Evolutionary conservation across 805 yeast species (phyloP).

Genomic region (Priceomyces medius): DNA sequence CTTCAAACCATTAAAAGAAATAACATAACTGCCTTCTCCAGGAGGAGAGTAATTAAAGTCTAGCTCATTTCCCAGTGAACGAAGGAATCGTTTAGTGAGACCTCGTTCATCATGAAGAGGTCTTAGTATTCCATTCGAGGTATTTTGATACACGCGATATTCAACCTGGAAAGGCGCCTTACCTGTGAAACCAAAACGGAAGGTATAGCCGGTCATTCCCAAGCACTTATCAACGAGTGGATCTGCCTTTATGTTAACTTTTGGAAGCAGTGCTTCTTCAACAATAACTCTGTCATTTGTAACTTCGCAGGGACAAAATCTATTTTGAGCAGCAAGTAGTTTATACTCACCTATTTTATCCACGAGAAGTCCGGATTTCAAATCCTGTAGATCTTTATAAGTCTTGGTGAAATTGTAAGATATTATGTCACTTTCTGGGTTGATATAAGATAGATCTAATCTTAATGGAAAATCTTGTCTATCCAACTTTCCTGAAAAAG

Average conservation of each 20-base stretch:
- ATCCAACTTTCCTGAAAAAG: constrained; percentile 16
- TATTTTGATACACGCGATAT: constrained; percentile 55
- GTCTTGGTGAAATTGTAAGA: constrained; percentile 19
- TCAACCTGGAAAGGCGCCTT: constrained; percentile 76
- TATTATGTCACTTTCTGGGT: constrained; percentile 23
- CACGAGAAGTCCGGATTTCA: constrained; percentile 34
- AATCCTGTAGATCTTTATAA: constrained; percentile 24
- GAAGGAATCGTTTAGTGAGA: constrained; percentile 23
- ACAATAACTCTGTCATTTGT: constrained; percentile 17
- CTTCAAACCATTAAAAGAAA: constrained; percentile 61
- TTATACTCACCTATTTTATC: constrained; percentile 66
- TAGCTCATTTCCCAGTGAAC: constrained; percentile 21
- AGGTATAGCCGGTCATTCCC: constrained; percentile 79
- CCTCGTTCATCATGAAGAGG: constrained; percentile 36
- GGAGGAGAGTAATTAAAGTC: constrained; percentile 69
- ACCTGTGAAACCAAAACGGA: constrained; percentile 73
- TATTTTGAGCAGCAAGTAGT: constrained; percentile 54
- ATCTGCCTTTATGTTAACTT: constrained; percentile 43
- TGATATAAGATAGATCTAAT: constrained; percentile 30
- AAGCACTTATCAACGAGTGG: constrained; percentile 84
- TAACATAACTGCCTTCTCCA: constrained; percentile 76
- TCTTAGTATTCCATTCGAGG: constrained; percentile 27
- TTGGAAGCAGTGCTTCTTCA: constrained; percentile 38
- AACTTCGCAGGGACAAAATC: constrained; percentile 65
- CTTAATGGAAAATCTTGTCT: constrained; percentile 47